Percentiles rank a stretch among this genome's conserved stretches.
Conservation (phyloP, 306 rosid species). For the Arachis hypogaea region DNA sequence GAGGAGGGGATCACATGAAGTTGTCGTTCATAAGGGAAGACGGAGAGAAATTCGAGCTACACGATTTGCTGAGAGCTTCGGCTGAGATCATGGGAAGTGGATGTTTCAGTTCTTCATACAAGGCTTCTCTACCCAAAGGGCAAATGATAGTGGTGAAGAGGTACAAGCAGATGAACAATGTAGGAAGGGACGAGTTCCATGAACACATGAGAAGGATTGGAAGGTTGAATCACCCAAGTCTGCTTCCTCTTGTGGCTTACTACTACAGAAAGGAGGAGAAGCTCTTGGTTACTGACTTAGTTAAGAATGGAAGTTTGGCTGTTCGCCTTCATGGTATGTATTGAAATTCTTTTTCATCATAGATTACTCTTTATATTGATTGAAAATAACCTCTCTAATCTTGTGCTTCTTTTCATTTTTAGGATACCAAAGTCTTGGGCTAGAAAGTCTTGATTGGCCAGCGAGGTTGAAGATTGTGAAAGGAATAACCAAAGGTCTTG, state of each 20-base stretch:
- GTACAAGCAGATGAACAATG: constrained; percentile 88
- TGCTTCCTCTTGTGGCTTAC: constrained; percentile 91
- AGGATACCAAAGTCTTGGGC: constrained; percentile 64
- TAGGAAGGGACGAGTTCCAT: constrained; percentile 80
- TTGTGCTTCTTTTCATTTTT: constrained; percentile 26
- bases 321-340: constrained; percentile 73
- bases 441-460: constrained; percentile 78
- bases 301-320: constrained; percentile 70
- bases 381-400: neutral
- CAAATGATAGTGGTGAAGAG: constrained; percentile 81
- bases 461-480: constrained; percentile 72
- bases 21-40: constrained; percentile 67
- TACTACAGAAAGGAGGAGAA: constrained; percentile 91
- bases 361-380: neutral
- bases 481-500: constrained; percentile 77
- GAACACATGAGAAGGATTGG: constrained; percentile 89
- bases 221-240: constrained; percentile 61
- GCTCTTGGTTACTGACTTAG: constrained; percentile 66
- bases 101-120: constrained; percentile 82
- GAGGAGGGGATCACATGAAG: constrained; percentile 54
- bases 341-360: neutral
- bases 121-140: constrained; percentile 67
- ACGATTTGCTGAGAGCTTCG: constrained; percentile 79
- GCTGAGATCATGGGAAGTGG: constrained; percentile 96
- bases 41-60: constrained; percentile 67